phyloP scores from a whole-genome alignment of 2,329 filamentous ascomycete species.

The Trichoderma aggressivum region DNA sequence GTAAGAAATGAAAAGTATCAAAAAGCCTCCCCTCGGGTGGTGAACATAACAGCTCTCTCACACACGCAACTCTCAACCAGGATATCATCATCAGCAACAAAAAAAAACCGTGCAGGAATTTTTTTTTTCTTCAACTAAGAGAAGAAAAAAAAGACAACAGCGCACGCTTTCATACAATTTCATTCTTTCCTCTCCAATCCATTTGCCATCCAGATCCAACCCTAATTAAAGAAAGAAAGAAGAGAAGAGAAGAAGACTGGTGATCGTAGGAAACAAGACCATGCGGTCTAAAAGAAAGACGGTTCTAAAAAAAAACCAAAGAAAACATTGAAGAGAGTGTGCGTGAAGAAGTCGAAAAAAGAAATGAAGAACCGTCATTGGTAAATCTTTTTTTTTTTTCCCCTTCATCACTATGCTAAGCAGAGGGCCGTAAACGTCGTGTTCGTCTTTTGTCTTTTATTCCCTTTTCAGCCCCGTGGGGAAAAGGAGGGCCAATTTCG shows the following conservation, averaged over 20 bases:
- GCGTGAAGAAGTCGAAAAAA: not conserved
- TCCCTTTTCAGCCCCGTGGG: not conserved
- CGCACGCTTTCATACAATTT: constrained; percentile 1
- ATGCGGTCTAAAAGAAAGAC: not conserved
- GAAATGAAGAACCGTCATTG: not conserved
- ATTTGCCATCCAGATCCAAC: not conserved
- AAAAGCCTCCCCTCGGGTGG: not conserved
- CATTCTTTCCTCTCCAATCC: not conserved
- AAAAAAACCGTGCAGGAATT: not conserved
- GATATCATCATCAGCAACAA: constrained; percentile 7
- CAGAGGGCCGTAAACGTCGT: not conserved
- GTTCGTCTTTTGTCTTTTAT: not conserved
- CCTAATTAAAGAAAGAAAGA: not conserved
- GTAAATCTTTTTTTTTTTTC: not conserved
- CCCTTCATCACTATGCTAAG: not conserved
- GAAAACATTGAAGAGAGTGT: not conserved
- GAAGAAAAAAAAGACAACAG: no score
- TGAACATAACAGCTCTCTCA: not conserved
- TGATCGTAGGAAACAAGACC: not conserved
- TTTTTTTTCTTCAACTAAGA: not conserved
- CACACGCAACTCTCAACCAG: not conserved
- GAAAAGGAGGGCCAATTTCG: not conserved
- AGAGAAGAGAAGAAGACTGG: not conserved
- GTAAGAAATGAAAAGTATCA: not conserved
- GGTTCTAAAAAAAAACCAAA: not conserved